Base-by-base conservation (phyloP, 2,329 filamentous ascomycete genomes). In the Aspergillus luchuensis region DNA sequence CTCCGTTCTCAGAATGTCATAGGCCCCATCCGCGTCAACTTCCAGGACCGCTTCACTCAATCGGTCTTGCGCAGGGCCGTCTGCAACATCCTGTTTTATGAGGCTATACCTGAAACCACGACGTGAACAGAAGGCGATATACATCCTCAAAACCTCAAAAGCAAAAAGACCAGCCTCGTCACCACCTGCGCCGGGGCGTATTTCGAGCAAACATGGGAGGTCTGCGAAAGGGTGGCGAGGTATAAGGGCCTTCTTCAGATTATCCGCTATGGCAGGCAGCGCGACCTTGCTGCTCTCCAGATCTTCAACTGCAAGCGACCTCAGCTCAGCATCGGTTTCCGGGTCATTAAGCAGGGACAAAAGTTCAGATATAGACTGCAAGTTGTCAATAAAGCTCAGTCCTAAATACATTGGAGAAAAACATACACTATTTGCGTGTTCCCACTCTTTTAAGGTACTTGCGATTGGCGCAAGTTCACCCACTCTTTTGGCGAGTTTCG, bases 101-200 rank as follows among this genome's bases (percentile, higher is more conserved):
- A 95, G 79, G 0, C 84, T 86, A 7, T 84, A 80, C 0, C 86
- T 87, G 61, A 92, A 84, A 3, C 89, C 88, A 49, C 84, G 84
- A 5, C 88, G 85, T 52, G 85, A 79, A 76, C 93, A 97, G 70
- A 92, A 92, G 1, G 81, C 80, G 65, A 87, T 85, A 79, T 99
- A 99, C 95, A 99, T 98, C 67, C 89, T 87, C 68, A 97, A 86
- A 6, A 99, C 78, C 56, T 95, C 88, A 57, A 91, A 90, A 11
- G 93, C 92, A 69, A 99, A 99, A 63, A 97, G 87, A 0, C 91
- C 88, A 2, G 94, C 93, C 78, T 99, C 95, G 59, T 92, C 88
- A 2, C 95, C 95, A 39, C 95, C 95, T 0, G 92, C 93, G 0
- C 95, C 95, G 0, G 95, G 95, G 0, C 93, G 87, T 61, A 99